phyloP scores from a whole-genome alignment of 257 asterid species.

The Petrea volubilis region DNA sequence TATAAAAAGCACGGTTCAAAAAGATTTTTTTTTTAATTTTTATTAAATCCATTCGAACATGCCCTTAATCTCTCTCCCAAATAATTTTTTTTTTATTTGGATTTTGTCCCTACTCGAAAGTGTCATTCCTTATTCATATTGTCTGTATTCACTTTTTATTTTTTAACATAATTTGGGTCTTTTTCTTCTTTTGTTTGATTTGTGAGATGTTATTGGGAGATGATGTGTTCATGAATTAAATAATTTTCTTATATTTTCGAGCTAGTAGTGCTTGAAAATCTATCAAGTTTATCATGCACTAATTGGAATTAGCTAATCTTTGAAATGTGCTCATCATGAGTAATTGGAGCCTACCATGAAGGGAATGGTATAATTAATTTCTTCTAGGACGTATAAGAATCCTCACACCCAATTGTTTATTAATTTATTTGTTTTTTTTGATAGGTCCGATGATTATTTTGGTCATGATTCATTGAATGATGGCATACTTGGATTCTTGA shows the following conservation, averaged over 20 bases:
- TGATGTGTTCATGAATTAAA: not conserved
- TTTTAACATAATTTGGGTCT: too few species aligned
- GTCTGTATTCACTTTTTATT: too few species aligned
- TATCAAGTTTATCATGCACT: not conserved
- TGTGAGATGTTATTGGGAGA: not conserved
- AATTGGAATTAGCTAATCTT: not conserved
- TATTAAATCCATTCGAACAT: too few species aligned
- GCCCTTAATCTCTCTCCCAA: too few species aligned
- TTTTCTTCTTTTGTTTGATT: not conserved
- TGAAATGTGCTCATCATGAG: conserved; percentile 8
- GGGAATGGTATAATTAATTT: not conserved
- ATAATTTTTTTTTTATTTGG: too few species aligned
- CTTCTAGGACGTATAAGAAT: not conserved
- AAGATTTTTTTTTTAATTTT: too few species aligned
- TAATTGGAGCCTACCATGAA: conserved; percentile 24
- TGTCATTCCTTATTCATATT: too few species aligned
- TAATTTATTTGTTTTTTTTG: not conserved
- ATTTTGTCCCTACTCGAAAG: too few species aligned
- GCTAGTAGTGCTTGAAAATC: not conserved
- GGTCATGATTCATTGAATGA: not conserved
- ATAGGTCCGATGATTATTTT: not conserved
- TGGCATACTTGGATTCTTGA: not conserved
- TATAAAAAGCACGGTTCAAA: too few species aligned
- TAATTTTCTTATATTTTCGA: not conserved
- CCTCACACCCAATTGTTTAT: not conserved